Base-by-base conservation (phyloP, 352 stramenopile species). In the Phytophthora constricta region DNA sequence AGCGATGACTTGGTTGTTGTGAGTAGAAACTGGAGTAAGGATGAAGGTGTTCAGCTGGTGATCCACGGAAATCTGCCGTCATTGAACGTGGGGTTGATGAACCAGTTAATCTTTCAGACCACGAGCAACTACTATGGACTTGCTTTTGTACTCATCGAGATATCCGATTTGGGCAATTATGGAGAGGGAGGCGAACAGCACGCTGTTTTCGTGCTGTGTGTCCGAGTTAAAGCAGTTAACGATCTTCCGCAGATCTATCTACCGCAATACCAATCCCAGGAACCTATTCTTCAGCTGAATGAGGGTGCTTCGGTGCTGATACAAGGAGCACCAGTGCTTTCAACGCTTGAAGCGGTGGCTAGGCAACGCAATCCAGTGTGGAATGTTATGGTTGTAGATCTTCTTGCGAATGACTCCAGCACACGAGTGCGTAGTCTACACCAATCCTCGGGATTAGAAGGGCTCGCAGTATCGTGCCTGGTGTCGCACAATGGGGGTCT, bases 141-240 rank as follows among this genome's bases (percentile, higher is more conserved):
- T 34, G 74, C 64, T 3, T 63, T 84, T 34, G 65, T 89, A 39
- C 22, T 87, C 25, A 39, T 90, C 10, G 47, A 68, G n/a, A 51
- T 84, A 56, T 78, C 69, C 2, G 77, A 82, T 42, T 62, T 84
- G 33, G 76, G 75, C 19, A 76, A 78, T 25, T 80, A 70, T 55
- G 77, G 77, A 17, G 52, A 62, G 26, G 55, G 59, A 16, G 60
- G 56, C 17, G 58, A 64, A 2, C 57, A 57, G n/a, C 67, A 58
- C 31, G 50, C 62, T 19, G 31, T 64, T 2, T 90, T 80, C 46
- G 76, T 68, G 13, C 69, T 83, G 26, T 56, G 61, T 17, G 70
- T 89, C 42, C 47, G 67, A 23, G 69, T 90, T 9, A 71, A 72
- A 42, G 22, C 61, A 20, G 50, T 77, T 2, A 81, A 82, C 47